These are phyloP conservation scores for Arxiozyma telluris DNA, from an alignment of 1,139 yeast species.

Conservation along the genomic window DNA sequence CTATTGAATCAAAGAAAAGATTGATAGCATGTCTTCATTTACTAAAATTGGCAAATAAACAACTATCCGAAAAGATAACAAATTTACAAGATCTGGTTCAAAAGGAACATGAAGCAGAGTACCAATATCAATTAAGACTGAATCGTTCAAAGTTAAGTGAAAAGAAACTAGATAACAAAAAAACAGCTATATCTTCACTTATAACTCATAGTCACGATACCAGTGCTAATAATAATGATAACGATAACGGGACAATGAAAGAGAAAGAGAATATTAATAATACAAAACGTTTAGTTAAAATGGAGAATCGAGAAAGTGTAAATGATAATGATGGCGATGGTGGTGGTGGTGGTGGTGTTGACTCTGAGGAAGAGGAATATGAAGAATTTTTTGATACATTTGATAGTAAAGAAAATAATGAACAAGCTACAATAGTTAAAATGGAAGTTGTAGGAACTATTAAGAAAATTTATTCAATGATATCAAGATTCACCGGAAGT, in stretches of 20 bases:
- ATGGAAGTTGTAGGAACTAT: slow-evolving; percentile 83
- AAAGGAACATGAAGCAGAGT: slow-evolving; percentile 31
- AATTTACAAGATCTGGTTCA: slow-evolving; percentile 46
- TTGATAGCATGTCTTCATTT: slow-evolving; percentile 66
- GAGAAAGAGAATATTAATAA: background rate
- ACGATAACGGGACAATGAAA: background rate
- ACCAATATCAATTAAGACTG: background rate
- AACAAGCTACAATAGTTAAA: slow-evolving; percentile 43
- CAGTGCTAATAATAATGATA: slow-evolving; percentile 1
- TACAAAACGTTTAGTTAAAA: slow-evolving; percentile 16
- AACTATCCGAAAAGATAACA: slow-evolving; percentile 54
- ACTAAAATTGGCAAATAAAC: slow-evolving; percentile 66
- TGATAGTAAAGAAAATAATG: slow-evolving; percentile 29
- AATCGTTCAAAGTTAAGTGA: background rate
- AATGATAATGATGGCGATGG: slow-evolving; percentile 11
- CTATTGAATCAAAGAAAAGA: slow-evolving; percentile 61
- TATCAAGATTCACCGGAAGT: slow-evolving; percentile 73
- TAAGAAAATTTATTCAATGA: slow-evolving; percentile 75
- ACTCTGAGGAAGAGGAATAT: slow-evolving; percentile 17
- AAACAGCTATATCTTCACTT: slow-evolving; percentile 14
- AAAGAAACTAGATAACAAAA: background rate
- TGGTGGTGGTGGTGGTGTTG: too few species aligned
- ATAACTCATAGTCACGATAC: background rate
- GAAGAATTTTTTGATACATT: slow-evolving; percentile 27
- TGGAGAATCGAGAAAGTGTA: too few species aligned